These are phyloP conservation scores for Cordyceps javanica DNA, from an alignment of 2,329 filamentous ascomycete species.

Conservation along the genomic window DNA sequence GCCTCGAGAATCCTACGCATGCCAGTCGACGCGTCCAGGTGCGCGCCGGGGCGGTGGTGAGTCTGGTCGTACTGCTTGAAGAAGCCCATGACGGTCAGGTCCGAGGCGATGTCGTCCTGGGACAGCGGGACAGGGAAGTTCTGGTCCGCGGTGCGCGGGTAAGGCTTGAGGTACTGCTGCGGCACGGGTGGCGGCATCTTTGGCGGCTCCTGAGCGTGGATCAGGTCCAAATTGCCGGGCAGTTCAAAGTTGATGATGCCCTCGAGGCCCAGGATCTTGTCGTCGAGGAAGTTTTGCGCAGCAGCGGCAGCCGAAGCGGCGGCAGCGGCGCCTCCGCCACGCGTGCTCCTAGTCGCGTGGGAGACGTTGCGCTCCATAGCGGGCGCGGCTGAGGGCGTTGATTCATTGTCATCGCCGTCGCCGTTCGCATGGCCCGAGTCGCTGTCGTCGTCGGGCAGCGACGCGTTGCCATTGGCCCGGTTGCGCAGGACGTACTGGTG, in stretches of 20 bases:
- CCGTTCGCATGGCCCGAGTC: slow-evolving; percentile 45
- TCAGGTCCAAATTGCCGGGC: slow-evolving; percentile 51
- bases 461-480: slow-evolving; percentile 43
- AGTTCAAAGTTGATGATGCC: slow-evolving; percentile 54
- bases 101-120: slow-evolving; percentile 46
- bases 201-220: slow-evolving; percentile 47
- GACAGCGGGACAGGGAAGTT: slow-evolving; percentile 48
- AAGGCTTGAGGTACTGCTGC: slow-evolving; percentile 53
- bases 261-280: slow-evolving; percentile 54
- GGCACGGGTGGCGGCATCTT: slow-evolving; percentile 53
- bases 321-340: slow-evolving; percentile 31
- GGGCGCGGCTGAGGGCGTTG: slow-evolving; percentile 38
- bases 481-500: slow-evolving; percentile 57
- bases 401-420: slow-evolving; percentile 42
- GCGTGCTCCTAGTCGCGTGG: slow-evolving; percentile 58
- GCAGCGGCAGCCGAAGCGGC: not conserved
- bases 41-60: slow-evolving; percentile 48
- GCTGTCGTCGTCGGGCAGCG: slow-evolving; percentile 48
- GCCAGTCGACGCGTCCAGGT: slow-evolving; percentile 41
- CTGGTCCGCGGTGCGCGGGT: slow-evolving; percentile 47
- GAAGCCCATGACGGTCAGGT: slow-evolving; percentile 52
- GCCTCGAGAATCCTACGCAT: slow-evolving; percentile 51
- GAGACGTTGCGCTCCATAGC: slow-evolving; percentile 59
- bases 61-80: slow-evolving; percentile 50
- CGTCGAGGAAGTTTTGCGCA: slow-evolving; percentile 50